phyloP scores from a whole-genome alignment of 2,329 filamentous ascomycete genomes.

The Ophiosphaerella narmari region DNA sequence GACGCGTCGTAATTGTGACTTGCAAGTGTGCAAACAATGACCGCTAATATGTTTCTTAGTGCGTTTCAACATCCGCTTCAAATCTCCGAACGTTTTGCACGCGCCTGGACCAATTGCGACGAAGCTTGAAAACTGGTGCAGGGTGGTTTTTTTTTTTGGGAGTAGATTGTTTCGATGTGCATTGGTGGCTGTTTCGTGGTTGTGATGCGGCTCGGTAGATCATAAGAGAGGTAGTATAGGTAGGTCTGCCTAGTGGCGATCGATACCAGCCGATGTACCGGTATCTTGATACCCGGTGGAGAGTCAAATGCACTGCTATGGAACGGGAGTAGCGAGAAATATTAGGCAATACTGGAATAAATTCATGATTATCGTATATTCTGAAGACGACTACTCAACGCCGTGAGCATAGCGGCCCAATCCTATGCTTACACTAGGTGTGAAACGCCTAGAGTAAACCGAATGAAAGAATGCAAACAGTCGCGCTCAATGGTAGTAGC shows the following conservation, averaged over 20 bases:
- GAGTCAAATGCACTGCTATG: neutral
- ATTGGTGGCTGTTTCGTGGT: neutral
- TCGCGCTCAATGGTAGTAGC: slow-evolving; percentile 10
- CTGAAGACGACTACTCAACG: neutral
- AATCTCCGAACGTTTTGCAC: slow-evolving; percentile 2
- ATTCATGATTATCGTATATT: neutral
- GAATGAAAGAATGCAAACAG: neutral
- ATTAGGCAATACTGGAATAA: neutral
- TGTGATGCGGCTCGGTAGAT: too few species aligned
- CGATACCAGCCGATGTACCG: too few species aligned
- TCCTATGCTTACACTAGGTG: neutral
- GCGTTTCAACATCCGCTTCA: slow-evolving; percentile 5
- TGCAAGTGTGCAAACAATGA: too few species aligned
- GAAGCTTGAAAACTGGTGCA: neutral
- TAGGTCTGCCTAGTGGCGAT: too few species aligned
- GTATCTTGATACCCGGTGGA: too few species aligned
- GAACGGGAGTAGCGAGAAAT: neutral
- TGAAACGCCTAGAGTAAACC: neutral
- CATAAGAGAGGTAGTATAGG: too few species aligned
- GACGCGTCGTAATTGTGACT: too few species aligned
- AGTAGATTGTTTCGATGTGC: slow-evolving; percentile 2
- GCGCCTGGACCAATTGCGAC: neutral
- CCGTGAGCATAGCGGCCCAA: neutral
- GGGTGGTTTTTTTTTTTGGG: neutral
- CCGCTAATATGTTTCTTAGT: slow-evolving; percentile 1